Percentiles rank a stretch among this genome's conserved stretches.
Evolutionary conservation across 495 filamentous ascomycete species (phyloP).

Genomic region (Aspergillus baeticus): DNA sequence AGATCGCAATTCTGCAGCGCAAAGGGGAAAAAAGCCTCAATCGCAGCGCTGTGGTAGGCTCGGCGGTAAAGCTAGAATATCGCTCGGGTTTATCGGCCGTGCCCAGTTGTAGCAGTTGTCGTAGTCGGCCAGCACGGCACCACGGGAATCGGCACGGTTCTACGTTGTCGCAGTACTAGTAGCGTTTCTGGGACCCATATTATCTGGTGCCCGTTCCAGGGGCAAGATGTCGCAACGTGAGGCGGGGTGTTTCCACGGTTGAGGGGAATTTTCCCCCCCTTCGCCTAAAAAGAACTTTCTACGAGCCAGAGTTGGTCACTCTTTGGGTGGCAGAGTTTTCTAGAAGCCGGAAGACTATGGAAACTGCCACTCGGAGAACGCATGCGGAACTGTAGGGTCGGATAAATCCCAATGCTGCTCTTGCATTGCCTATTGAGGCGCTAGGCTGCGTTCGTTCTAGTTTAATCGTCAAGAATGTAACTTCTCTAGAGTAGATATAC

Average conservation of each 20-base stretch:
- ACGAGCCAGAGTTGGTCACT: not conserved
- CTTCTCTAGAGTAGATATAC: too few relatives aligned
- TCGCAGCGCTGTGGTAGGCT: not conserved
- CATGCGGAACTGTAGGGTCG: not conserved
- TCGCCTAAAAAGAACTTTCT: not conserved
- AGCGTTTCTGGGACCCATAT: not conserved
- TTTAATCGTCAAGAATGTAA: too few relatives aligned
- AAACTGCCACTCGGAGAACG: not conserved
- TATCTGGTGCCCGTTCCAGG: too few relatives aligned
- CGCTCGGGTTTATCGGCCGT: not conserved
- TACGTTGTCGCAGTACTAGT: not conserved
- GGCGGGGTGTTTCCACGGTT: not conserved
- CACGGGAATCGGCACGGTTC: slow-evolving; percentile 19
- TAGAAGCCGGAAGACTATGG: not conserved
- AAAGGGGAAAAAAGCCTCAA: not conserved
- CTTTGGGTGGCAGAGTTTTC: slow-evolving; percentile 2
- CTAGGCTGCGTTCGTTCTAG: too few relatives aligned
- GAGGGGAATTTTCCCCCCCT: not conserved
- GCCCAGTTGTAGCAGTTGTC: too few relatives aligned
- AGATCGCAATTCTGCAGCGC: not conserved
- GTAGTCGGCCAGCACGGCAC: slow-evolving; percentile 7
- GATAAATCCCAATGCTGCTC: too few relatives aligned
- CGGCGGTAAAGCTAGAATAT: not conserved
- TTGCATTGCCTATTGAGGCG: too few relatives aligned
- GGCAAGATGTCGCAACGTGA: not conserved